Evolutionary conservation across 164 flowering plant genomes (phyloP).

Genomic region (Sextonia rubra): DNA sequence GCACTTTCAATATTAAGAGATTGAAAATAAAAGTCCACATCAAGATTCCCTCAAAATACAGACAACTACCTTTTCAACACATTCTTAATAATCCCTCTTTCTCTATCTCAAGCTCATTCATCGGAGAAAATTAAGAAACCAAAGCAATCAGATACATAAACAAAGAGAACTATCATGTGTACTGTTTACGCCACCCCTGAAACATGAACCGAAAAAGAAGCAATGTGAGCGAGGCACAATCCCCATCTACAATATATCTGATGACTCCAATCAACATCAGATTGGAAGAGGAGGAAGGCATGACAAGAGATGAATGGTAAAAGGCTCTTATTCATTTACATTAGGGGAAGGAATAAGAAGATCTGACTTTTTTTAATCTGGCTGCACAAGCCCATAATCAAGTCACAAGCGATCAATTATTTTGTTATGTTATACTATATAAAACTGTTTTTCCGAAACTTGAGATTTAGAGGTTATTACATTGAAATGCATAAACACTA

Average conservation of each 20-base stretch:
- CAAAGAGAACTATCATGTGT: slow-evolving; percentile 6
- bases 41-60: slow-evolving; percentile 25
- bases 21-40: too few relatives aligned
- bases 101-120: neutral
- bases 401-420: too few relatives aligned
- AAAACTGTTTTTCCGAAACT: too few relatives aligned
- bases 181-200: neutral
- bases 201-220: neutral
- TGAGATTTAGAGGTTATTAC: too few relatives aligned
- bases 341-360: slow-evolving; percentile 39
- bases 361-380: slow-evolving; percentile 48
- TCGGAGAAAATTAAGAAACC: too few relatives aligned
- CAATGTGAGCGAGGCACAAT: slow-evolving; percentile 8
- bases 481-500: too few relatives aligned
- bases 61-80: slow-evolving; percentile 34
- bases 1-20: too few relatives aligned
- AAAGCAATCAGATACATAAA: neutral
- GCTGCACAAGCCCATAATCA: slow-evolving; percentile 28
- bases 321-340: slow-evolving; percentile 14
- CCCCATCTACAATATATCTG: neutral
- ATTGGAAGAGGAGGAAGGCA: neutral
- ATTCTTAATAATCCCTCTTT: neutral
- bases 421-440: too few relatives aligned
- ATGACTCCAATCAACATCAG: slow-evolving; percentile 15
- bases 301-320: slow-evolving; percentile 1